Evolutionary conservation across 169 alveolate genomes (phyloP).

Genomic region (Plasmodium cynomolgi): DNA sequence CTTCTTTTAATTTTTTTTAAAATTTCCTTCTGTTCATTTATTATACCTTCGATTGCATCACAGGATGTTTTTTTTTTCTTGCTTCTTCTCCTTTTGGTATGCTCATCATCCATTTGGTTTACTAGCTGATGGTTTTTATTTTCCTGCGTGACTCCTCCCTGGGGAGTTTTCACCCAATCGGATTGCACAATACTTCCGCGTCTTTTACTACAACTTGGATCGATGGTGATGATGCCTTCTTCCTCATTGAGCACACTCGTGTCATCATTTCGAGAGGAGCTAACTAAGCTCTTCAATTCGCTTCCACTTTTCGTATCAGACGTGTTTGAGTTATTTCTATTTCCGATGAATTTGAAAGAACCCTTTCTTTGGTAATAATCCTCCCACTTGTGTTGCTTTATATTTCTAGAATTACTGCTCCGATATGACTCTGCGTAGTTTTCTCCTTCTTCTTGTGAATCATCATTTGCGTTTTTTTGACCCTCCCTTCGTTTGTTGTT

Average conservation of each 20-base stretch:
- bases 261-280: background rate
- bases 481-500: background rate
- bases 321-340: background rate
- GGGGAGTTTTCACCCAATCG: background rate
- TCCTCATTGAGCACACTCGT: background rate
- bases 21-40: background rate
- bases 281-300: background rate
- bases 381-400: background rate
- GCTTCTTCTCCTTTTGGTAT: background rate
- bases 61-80: background rate
- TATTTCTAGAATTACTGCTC: background rate
- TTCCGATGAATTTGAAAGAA: background rate
- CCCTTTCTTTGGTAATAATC: background rate
- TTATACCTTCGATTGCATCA: background rate
- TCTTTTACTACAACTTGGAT: background rate
- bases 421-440: background rate
- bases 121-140: background rate
- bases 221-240: background rate
- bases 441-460: background rate
- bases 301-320: background rate
- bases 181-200: background rate
- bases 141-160: background rate
- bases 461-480: background rate
- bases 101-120: background rate
- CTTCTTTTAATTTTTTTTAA: background rate